Conservation (phyloP, 345 rosid species). For the Psidium guajava region DNA sequence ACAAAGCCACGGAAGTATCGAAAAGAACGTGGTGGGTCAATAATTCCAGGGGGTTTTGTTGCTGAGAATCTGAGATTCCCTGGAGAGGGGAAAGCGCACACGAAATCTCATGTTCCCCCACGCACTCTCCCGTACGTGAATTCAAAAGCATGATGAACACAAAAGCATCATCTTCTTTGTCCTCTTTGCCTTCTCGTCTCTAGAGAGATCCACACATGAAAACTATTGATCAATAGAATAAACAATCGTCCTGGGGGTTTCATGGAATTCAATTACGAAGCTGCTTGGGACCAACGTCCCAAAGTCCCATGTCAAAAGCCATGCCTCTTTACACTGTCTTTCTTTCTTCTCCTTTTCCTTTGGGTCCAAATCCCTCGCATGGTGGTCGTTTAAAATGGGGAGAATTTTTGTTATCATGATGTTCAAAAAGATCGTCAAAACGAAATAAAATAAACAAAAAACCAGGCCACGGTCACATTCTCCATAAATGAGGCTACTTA, state of each 20-base stretch:
- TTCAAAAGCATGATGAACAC: no score
- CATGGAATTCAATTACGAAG: no score
- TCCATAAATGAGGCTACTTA: not conserved
- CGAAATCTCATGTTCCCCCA: no score
- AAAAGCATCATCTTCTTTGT: not conserved
- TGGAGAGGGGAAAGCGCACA: no score
- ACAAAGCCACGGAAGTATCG: no score
- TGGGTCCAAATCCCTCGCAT: not conserved
- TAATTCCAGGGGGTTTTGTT: no score
- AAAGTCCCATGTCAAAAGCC: not conserved
- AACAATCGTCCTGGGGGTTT: no score
- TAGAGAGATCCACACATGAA: no score
- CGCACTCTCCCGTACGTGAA: no score
- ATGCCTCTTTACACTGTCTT: not conserved
- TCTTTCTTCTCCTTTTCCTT: not conserved
- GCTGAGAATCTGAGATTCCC: no score
- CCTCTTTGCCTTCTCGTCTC: not conserved
- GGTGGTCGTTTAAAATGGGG: not conserved
- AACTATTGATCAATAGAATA: no score
- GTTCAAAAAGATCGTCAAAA: not conserved
- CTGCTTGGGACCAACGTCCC: not conserved
- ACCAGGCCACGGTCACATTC: not conserved
- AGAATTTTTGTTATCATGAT: not conserved
- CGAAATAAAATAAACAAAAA: not conserved
- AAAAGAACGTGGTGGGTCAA: no score